Evolutionary conservation across 169 alveolate species (phyloP).

Genomic region (Eimeria falciformis): DNA sequence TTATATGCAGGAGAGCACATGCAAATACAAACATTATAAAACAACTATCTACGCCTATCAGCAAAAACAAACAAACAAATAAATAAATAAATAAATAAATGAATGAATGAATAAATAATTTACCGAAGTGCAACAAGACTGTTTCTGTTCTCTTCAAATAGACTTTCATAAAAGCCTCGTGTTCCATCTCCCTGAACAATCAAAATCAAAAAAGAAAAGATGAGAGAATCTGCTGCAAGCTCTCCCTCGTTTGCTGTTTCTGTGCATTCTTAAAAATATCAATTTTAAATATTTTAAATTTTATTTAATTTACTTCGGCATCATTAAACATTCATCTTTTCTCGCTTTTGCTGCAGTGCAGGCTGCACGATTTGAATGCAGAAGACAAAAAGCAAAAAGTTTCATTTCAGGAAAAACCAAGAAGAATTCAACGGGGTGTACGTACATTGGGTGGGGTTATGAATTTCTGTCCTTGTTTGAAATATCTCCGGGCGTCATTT

Average conservation of each 20-base stretch:
- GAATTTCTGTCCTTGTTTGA: slow-evolving; percentile 90
- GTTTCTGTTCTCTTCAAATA: slow-evolving; percentile 91
- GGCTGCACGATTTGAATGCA: no score
- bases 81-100: not conserved
- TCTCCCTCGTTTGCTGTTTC: not conserved
- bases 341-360: no score
- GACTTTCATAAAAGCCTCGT: slow-evolving; percentile 92
- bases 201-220: not conserved
- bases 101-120: not conserved
- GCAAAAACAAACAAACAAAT: not conserved
- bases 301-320: no score
- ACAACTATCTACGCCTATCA: not conserved
- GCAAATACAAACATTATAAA: not conserved
- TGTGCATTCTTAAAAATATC: not conserved
- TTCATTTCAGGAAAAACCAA: not conserved
- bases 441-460: slow-evolving; percentile 92
- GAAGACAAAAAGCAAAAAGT: not conserved
- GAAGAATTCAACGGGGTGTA: no score
- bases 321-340: no score
- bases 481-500: slow-evolving; percentile 84
- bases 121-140: slow-evolving; percentile 91
- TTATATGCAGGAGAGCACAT: not conserved
- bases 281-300: not conserved
- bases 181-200: slow-evolving; percentile 92
- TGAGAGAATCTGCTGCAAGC: no score